Evolutionary conservation across 163 green algal genomes (phyloP), one percentile per base, ranked within the genome.

Genomic region (Botryococcus braunii): DNA sequence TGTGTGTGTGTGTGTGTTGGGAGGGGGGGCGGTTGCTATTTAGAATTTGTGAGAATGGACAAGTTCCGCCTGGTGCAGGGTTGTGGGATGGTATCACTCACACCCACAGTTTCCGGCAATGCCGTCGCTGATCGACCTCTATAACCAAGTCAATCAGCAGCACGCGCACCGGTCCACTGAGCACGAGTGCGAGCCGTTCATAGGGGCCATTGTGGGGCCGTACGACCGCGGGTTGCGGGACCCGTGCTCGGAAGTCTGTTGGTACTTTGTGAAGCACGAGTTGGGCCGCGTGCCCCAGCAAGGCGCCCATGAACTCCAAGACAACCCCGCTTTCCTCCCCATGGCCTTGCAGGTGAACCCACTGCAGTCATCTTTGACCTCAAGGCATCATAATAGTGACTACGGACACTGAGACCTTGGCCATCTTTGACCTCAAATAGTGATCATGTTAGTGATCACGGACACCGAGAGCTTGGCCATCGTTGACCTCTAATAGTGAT

Each of bases 51-150:
- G n/a, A n/a, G n/a, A n/a, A n/a, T n/a, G 31, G 7, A 35, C 7
- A 49, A 32, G 31, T 7, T 11, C 27, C 11, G 39, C 4, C 3
- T 59, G 5, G 8, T 63, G 65, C 72, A 82, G 68, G 52, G 80
- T 76, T 8, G 78, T 93, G 32, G 87, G 85, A 32, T 90, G 87
- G 84, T 94, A 94, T 73, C 87, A 94, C 77, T 83, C 69, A 23
- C 87, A 94, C 71, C 87, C 87, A 32, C 78, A 71, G 40, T 92
- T 92, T 72, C 52, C 71, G 17, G 65, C 83, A 2, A 65, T 80
- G 37, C 87, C 87, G 8, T 85, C 73, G 17, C 68, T 76, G 39
- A 89, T 86, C 31, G 87, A 94, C 77, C 84, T 89, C 38, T 78
- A 80, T 55, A 93, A 91, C 72, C 87, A 93, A 72, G 37, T 36